Evolutionary conservation across 1,284 basidiomycete genomes (phyloP).

Genomic region (Tilletia walkeri): DNA sequence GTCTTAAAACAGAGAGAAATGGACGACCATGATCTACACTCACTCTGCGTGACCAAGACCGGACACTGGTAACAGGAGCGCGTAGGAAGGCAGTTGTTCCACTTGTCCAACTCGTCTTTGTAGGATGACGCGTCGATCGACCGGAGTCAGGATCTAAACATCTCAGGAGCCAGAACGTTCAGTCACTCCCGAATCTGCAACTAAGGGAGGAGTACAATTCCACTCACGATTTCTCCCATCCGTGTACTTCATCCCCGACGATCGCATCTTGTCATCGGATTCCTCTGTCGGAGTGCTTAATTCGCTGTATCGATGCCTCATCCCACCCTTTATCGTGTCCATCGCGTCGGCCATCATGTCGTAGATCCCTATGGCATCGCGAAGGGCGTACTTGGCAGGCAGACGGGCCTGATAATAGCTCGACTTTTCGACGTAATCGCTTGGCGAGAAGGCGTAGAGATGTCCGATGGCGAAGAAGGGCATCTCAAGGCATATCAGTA

Average conservation of each 20-base stretch:
- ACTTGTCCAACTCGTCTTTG: too few relatives aligned
- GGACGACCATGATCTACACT: conserved; percentile 26
- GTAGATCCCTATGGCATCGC: conserved; percentile 70
- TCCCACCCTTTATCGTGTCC: conserved; percentile 76
- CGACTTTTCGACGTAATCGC: conserved; percentile 46
- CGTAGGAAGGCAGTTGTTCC: not conserved
- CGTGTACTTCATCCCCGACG: conserved; percentile 76
- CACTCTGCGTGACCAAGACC: conserved; percentile 56
- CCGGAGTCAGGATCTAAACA: too few relatives aligned
- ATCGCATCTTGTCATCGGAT: conserved; percentile 26
- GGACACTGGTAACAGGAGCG: not conserved
- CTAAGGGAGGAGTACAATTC: not conserved
- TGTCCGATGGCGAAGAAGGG: conserved; percentile 93
- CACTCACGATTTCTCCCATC: conserved; percentile 68
- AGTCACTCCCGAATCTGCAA: too few relatives aligned
- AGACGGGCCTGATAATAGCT: conserved; percentile 41
- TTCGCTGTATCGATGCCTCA: conserved; percentile 67
- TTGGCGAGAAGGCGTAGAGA: conserved; percentile 71
- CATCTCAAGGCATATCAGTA: conserved; percentile 87
- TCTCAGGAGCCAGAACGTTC: too few relatives aligned
- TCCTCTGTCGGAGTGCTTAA: conserved; percentile 93
- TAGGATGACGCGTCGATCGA: too few relatives aligned
- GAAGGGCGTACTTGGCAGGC: conserved; percentile 66
- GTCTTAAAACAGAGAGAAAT: too few relatives aligned
- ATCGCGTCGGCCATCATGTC: conserved; percentile 86